Percentiles rank a stretch among this genome's conserved stretches.
phyloP scores from a whole-genome alignment of 345 rosid species.

The Salix brachista region DNA sequence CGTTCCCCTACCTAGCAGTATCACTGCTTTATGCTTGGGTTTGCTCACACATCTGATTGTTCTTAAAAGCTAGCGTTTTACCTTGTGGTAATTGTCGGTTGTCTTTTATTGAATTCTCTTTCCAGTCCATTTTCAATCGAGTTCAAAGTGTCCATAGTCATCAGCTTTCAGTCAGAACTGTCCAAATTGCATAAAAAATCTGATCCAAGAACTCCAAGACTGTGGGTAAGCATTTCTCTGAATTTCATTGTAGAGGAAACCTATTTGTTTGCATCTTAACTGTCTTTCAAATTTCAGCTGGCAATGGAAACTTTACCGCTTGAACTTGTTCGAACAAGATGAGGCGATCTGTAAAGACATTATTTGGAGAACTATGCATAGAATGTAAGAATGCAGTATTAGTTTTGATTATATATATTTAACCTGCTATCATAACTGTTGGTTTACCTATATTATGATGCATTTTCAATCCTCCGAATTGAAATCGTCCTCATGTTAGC shows the following conservation, averaged over 20 bases:
- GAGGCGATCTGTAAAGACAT: slow-evolving; percentile 17
- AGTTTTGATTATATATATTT: too few relatives aligned
- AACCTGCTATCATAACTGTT: too few relatives aligned
- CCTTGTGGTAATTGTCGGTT: not conserved
- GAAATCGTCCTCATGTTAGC: too few relatives aligned
- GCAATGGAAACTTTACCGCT: slow-evolving; percentile 83
- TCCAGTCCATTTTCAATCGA: slow-evolving; percentile 83
- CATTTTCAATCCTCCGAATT: too few relatives aligned
- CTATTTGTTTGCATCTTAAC: slow-evolving; percentile 14
- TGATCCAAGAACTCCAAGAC: slow-evolving; percentile 82
- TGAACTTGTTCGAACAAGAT: slow-evolving; percentile 66
- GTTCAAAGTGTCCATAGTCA: slow-evolving; percentile 68
- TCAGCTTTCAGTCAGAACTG: slow-evolving; percentile 63
- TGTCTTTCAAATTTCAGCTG: slow-evolving; percentile 39
- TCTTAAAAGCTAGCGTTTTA: not conserved
- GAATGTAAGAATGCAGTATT: too few relatives aligned
- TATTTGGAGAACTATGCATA: too few relatives aligned
- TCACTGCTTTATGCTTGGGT: too few relatives aligned
- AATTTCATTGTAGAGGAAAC: not conserved
- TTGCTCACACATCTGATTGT: not conserved
- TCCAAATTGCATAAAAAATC: slow-evolving; percentile 60
- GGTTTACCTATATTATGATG: too few relatives aligned
- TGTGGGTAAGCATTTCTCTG: slow-evolving; percentile 59
- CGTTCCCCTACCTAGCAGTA: not conserved
- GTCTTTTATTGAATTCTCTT: not conserved